Conservation (phyloP, 1,284 basidiomycete genomes). For the Gomphus bonarii region DNA sequence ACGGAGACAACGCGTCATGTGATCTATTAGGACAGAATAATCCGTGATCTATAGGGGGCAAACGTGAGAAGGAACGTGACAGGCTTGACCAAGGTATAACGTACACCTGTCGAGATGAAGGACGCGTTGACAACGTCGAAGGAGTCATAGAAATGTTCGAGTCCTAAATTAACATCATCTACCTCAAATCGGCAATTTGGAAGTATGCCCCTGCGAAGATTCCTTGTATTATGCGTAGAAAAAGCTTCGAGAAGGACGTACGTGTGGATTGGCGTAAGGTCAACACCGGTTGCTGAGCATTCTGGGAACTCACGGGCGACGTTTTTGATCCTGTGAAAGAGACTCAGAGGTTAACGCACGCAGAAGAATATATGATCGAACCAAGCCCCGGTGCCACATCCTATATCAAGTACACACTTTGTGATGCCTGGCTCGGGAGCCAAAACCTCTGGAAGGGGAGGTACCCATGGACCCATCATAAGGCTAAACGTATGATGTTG, state of each 20-base stretch:
- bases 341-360: slow-evolving; percentile 11
- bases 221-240: neutral
- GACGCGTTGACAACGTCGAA: slow-evolving; percentile 68
- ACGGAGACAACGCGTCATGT: slow-evolving; percentile 54
- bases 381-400: slow-evolving; percentile 72
- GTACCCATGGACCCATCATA: slow-evolving; percentile 55
- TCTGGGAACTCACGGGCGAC: slow-evolving; percentile 62
- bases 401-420: slow-evolving; percentile 63
- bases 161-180: slow-evolving; percentile 72
- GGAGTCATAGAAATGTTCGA: slow-evolving; percentile 67
- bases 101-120: slow-evolving; percentile 58
- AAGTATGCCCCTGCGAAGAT: neutral
- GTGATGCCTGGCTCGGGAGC: slow-evolving; percentile 13
- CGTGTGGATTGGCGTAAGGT: slow-evolving; percentile 58
- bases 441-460: slow-evolving; percentile 12
- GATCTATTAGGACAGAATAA: slow-evolving; percentile 52
- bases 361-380: slow-evolving; percentile 23
- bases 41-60: slow-evolving; percentile 46
- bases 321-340: slow-evolving; percentile 53
- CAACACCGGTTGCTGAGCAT: slow-evolving; percentile 58
- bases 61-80: slow-evolving; percentile 8
- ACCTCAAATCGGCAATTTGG: slow-evolving; percentile 52
- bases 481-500: slow-evolving; percentile 57
- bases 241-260: neutral
- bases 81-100: slow-evolving; percentile 19